Evolutionary conservation across 1,284 basidiomycete genomes (phyloP), one percentile per base, ranked within the genome.

Genomic region (Athelia psychrophila): DNA sequence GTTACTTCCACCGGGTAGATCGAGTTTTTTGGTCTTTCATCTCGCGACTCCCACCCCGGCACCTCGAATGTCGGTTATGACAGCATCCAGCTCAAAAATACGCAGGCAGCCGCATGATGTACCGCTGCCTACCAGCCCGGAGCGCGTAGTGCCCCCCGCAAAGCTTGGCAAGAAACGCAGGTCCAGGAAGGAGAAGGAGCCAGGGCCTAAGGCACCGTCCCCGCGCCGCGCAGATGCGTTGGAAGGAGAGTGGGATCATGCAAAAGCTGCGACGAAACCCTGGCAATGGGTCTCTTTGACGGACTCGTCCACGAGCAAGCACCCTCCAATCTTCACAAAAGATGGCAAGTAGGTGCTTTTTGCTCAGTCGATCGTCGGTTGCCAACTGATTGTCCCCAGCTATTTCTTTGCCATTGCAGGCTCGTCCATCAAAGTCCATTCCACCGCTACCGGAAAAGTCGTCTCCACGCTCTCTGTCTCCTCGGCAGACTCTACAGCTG

Each of bases 401-500:
- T 91, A 95, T 72, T 95, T 93, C 77, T 94, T 96, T 68, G 83
- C 89, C 27, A 78, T 92, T 24, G 80, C 85, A 9, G 88, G 88
- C 23, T 77, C 84, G 9, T 81, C 86, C 3, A 81, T 97, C 55
- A 88, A 92, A 66, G 88, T 96, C 53, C 84, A 93, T 68, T 91
- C 92, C 22, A 80, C 83, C 18, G 66, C 79, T 18, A 87, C 88
- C 12, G 89, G 91, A 30, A 74, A 85, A 60, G 81, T 93, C 45
- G 81, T 95, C 40, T 96, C 94, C 22, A 95, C 91, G 0, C 75
- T 97, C 13, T 72, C 73, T 13, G 61, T 69, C 4, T 59, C 64
- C 10, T 54, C 64, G 19, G 74, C 76, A 22, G 70, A 78, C 15
- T 78, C 81, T 13, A 71, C 67, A 54, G 60, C 64, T 52, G 44